These are phyloP conservation scores for Acrasis kona DNA, from an alignment of 78 protist species.

Conservation along the genomic window DNA sequence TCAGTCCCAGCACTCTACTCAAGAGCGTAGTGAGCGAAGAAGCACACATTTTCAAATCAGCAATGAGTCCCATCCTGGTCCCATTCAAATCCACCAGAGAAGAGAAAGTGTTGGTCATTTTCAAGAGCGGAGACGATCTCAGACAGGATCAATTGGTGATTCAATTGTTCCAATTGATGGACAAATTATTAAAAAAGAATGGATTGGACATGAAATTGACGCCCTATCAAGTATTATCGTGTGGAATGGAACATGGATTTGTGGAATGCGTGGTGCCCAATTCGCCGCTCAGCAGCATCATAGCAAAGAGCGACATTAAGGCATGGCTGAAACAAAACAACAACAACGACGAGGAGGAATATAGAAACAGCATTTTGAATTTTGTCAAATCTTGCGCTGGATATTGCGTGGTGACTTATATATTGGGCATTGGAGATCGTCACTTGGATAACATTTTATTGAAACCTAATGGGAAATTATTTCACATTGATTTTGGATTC, in stretches of 20 bases:
- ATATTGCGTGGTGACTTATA: conserved; percentile 88
- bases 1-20: too few relatives aligned
- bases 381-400: conserved; percentile 83
- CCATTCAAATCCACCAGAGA: conserved; percentile 28
- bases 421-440: conserved; percentile 89
- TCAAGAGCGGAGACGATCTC: conserved; percentile 87
- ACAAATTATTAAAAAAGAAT: conserved; percentile 55
- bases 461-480: conserved; percentile 44
- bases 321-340: conserved; percentile 44
- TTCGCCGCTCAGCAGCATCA: background rate
- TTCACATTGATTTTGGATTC: conserved; percentile 96
- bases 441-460: conserved; percentile 80
- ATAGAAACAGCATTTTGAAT: conserved; percentile 58
- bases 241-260: conserved; percentile 50
- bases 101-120: conserved; percentile 47
- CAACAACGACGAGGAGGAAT: conserved; percentile 55
- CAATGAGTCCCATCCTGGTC: conserved; percentile 44
- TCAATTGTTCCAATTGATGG: conserved; percentile 84
- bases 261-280: conserved; percentile 36
- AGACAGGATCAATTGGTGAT: conserved; percentile 93
- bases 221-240: conserved; percentile 87
- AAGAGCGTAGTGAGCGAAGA: conserved; percentile 13
- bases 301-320: conserved; percentile 27
- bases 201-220: conserved; percentile 79
- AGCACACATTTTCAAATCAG: conserved; percentile 48